Percentiles rank a stretch among this genome's conserved stretches.
Evolutionary conservation across 805 yeast genomes (phyloP).

Genomic region (Lipomyces kockii): DNA sequence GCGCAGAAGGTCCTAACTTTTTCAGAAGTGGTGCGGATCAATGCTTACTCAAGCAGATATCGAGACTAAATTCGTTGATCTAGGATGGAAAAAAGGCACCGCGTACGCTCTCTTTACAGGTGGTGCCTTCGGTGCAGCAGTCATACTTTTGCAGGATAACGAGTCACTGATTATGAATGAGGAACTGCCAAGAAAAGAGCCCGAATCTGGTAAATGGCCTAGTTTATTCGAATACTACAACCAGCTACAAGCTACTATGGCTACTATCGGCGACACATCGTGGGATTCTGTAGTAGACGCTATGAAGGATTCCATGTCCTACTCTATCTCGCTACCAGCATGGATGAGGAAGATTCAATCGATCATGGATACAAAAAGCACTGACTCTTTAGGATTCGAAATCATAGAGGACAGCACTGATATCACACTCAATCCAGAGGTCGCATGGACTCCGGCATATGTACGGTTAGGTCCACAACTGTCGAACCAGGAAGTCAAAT

Average conservation of each 20-base stretch:
- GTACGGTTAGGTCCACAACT: slow-evolving; percentile 35
- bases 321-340: slow-evolving; percentile 8
- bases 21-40: not conserved
- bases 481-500: slow-evolving; percentile 29
- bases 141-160: not conserved
- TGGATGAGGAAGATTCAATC: slow-evolving; percentile 30
- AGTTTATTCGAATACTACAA: not conserved
- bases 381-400: slow-evolving; percentile 31
- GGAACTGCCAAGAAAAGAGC: not conserved
- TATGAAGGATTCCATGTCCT: slow-evolving; percentile 4
- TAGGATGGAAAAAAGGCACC: not conserved
- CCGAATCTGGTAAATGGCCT: not conserved
- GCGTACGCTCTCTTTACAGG: not conserved
- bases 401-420: slow-evolving; percentile 29
- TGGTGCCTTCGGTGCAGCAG: not conserved
- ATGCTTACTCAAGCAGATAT: not conserved
- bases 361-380: slow-evolving; percentile 20
- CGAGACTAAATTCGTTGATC: not conserved
- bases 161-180: not conserved
- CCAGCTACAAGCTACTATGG: not conserved
- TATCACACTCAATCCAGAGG: slow-evolving; percentile 35
- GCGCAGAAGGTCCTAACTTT: not conserved
- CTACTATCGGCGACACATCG: not conserved
- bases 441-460: slow-evolving; percentile 30
- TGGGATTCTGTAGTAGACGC: not conserved